Base-by-base conservation (phyloP, 441 rosid species). In the Omphalea diandra region DNA sequence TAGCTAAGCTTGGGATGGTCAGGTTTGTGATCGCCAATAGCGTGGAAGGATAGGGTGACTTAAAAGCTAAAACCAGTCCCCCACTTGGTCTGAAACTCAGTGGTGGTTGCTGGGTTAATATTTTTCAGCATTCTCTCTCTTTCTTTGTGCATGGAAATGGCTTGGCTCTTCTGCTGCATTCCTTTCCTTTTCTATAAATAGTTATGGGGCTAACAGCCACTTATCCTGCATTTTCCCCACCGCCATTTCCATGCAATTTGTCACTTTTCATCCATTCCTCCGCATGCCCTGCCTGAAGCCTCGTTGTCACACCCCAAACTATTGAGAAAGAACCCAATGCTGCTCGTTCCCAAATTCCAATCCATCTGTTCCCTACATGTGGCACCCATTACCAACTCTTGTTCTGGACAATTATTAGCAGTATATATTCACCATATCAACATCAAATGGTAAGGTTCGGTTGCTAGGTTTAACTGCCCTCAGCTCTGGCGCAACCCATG, bases 181-280 rank as follows among this genome's bases (percentile, higher is more conserved):
- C 74, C 76, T 58, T 78, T 72, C 81, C 64, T 4, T 67, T 58
- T 49, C 35, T 76, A 57, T 57, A 67, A 68, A 55, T 63, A 71
- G 84, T 83, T 75, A 79, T 77, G 83, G 87, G 76, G 62, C 55
- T 63, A 58, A 58, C 70, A 32, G 65, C 50, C 63, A 80, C 82
- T 56, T 33, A 59, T 63, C 75, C 61, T 68, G 66, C 68, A 68
- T 54, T 50, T 20, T 65, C 65, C 63, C 85, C 81, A 77, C 86
- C 86, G 82, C 82, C 84, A 74, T 35, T 70, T 68, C 76, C 65
- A 18, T 36, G 73, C 77, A 70, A 70, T 75, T 80, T 76, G 79
- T 70, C 75, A 73, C 74, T 72, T 76, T 74, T 64, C 73, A 10
- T 35, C 73, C 75, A 35, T 50, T 68, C 63, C 74, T 59, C 33